These are phyloP conservation scores for Saccharomyces cerevisiae DNA, from an alignment of 805 yeast species.

Conservation along the genomic window DNA sequence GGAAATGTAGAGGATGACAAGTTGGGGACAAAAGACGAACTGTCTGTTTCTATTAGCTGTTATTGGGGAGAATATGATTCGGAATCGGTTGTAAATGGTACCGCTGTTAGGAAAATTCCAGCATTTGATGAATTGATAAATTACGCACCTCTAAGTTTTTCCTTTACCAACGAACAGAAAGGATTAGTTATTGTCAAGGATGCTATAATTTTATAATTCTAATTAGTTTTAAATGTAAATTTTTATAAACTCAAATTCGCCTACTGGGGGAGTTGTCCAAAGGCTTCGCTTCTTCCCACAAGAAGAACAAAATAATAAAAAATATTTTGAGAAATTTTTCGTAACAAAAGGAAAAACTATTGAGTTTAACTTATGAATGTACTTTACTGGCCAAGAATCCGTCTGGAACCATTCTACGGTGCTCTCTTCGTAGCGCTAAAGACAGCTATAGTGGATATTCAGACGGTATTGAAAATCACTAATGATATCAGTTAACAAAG, in stretches of 20 bases:
- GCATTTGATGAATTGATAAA: constrained; percentile 63
- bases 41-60: constrained; percentile 58
- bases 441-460: too few species aligned
- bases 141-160: constrained; percentile 56
- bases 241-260: background rate
- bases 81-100: constrained; percentile 34
- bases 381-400: too few species aligned
- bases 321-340: too few species aligned
- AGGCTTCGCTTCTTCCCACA: too few species aligned
- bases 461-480: too few species aligned
- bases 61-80: constrained; percentile 69
- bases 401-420: too few species aligned
- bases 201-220: constrained; percentile 35
- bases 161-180: constrained; percentile 55
- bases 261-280: background rate
- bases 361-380: too few species aligned
- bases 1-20: constrained; percentile 27
- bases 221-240: background rate
- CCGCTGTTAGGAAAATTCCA: constrained; percentile 42
- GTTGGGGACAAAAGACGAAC: constrained; percentile 27
- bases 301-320: too few species aligned
- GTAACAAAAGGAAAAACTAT: too few species aligned
- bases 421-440: too few species aligned
- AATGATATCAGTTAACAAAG: too few species aligned
- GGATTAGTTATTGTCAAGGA: constrained; percentile 60